Evolutionary conservation across 148 eudicot genomes (phyloP), one percentile per base, ranked within the genome.

Genomic region (Spergularia bocconei): DNA sequence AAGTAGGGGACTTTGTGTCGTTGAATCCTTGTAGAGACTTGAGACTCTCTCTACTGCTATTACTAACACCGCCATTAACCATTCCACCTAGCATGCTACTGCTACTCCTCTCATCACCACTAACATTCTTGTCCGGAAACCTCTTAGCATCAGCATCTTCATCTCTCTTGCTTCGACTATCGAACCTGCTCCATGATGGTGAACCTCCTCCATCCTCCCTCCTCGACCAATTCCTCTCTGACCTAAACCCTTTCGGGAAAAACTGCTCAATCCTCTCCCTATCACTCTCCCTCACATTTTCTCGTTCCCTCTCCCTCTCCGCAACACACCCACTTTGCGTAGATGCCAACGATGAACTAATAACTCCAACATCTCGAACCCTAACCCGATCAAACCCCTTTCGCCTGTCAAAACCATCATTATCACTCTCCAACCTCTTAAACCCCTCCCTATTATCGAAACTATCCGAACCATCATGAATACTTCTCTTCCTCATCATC

Each of bases 211-310:
- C 85, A 62, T 84, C 91, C 55, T 89, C 92, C 78, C 97, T 79
- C 73, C 91, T 84, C 0, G 92, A 74, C 81, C 93, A 84, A 76
- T 92, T 91, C 87, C 98, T 91, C 86, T 91, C 98, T 5, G 98
- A 94, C 65, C 97, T 87, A 81, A 90, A 88, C 72, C 98, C 96
- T 81, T 91, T 94, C 2, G 98, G 93, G 61, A 90, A 82, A 0
- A 91, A 90, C 19, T 97, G 83, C 77, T 89, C 87, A 77, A 87
- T 79, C 85, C 88, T 64, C 81, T 91, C 80, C 73, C 89, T 88
- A 41, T 85, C 81, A 44, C 89, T 69, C 2, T 29, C 36, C 36
- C 36, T 29, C 36, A 29, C 36, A 29, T 29, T 3, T 29, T 79
- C 83, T 61, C 78, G 73, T 11, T 73, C 79, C 21, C 86, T 68